These are phyloP conservation scores for Neurospora tetraspora DNA, from an alignment of 495 filamentous ascomycete species.

Conservation along the genomic window DNA sequence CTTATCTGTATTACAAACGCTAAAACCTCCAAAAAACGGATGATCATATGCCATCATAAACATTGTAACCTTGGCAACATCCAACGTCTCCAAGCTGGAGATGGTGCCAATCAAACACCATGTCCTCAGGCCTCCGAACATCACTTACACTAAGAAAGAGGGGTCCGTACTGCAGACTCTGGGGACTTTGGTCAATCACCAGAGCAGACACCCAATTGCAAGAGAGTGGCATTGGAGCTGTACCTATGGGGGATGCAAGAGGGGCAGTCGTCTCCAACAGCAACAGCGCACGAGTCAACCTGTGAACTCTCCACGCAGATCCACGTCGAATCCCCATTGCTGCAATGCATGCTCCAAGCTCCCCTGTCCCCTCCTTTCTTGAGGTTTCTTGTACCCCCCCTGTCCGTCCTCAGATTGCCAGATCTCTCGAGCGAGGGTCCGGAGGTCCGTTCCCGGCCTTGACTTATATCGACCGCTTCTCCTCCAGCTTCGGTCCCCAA, in stretches of 20 bases:
- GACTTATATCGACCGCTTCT: neutral
- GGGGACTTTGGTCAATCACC: neutral
- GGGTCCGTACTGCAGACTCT: neutral
- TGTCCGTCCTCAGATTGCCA: neutral
- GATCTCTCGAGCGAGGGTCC: neutral
- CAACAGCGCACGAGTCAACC: neutral
- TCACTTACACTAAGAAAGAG: neutral
- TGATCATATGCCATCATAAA: neutral
- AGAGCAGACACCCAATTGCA: neutral
- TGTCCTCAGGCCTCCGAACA: neutral
- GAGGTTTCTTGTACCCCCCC: neutral
- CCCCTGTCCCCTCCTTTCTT: neutral
- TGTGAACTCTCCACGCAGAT: neutral
- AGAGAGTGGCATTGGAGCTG: neutral
- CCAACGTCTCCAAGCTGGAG: neutral
- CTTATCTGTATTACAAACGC: neutral
- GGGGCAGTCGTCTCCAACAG: neutral
- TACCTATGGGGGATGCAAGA: neutral
- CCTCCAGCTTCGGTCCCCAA: neutral
- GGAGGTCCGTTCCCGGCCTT: neutral
- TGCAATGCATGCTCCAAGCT: neutral
- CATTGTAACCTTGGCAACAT: neutral
- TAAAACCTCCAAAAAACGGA: neutral
- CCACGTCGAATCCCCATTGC: neutral
- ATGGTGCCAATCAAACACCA: neutral